Conservation (phyloP, 352 stramenopile genomes). For the Hyaloperonospora arabidopsidis region DNA sequence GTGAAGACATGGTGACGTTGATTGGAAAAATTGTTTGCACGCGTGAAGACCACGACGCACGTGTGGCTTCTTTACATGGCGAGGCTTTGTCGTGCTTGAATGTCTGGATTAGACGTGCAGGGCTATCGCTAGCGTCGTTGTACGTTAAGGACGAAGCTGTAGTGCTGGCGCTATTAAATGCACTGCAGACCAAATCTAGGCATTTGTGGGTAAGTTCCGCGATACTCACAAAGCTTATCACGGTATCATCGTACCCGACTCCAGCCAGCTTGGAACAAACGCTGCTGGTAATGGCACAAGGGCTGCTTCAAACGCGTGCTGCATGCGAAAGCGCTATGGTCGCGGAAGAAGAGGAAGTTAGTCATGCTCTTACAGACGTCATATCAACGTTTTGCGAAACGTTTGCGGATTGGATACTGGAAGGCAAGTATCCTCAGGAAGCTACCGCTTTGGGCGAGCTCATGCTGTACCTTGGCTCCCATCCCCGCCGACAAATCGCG, state of each 20-base stretch:
- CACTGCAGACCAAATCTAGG: conserved; percentile 39
- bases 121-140: conserved; percentile 45
- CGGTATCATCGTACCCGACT: conserved; percentile 48
- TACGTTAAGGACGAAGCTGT: conserved; percentile 36
- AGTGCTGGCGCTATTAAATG: conserved; percentile 38
- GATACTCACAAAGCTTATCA: conserved; percentile 53
- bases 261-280: conserved; percentile 37
- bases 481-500: conserved; percentile 62
- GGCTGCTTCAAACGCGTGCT: conserved; percentile 37
- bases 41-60: conserved; percentile 21
- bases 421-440: conserved; percentile 36
- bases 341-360: conserved; percentile 45
- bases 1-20: conserved; percentile 35
- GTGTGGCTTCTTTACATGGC: conserved; percentile 33
- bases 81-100: conserved; percentile 53
- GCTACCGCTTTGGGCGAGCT: conserved; percentile 37
- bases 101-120: conserved; percentile 49
- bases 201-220: conserved; percentile 42
- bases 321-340: conserved; percentile 45
- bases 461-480: conserved; percentile 49
- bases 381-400: conserved; percentile 64
- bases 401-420: conserved; percentile 62
- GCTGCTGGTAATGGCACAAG: conserved; percentile 34
- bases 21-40: conserved; percentile 45
- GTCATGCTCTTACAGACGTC: conserved; percentile 52